Base-by-base conservation (phyloP, 306 rosid species). In the Prunus mongolica region DNA sequence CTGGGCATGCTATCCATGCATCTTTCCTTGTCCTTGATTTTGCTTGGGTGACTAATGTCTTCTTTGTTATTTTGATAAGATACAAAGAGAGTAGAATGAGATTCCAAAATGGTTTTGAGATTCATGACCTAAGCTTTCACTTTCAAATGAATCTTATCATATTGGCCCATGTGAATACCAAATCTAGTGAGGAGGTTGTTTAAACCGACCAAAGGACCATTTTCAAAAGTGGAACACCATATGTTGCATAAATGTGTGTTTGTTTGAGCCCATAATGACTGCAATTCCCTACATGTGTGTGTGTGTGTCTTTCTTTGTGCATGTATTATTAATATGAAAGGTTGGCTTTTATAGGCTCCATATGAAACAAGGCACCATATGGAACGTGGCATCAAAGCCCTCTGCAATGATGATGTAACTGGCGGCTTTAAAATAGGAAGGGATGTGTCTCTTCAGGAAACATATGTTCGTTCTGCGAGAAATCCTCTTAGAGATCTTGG, bases 291-390 rank as follows among this genome's bases (percentile, higher is more conserved):
- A n/a, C 46, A n/a, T 67, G 67, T 34, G 5, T 18, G n/a, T 73
- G 69, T 68, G 25, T 30, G 30, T 28, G 60, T 61, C 16, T 81
- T 57, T 74, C 65, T 65, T 51, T 57, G 14, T 38, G 19, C 47
- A 25, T 28, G 28, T n/a, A 72, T 46, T 11, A 38, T 55, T 81
- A 47, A 72, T 64, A 50, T 50, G 71, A 69, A 71, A 28, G 32
- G 50, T 41, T 69, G 30, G 77, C 15, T 83, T 20, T 69, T 81
- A 50, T 79, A 94, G 98, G 97, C 98, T 80, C 96, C 98, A 27
- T 27, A 27, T 27, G 27, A 1, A 27, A 27, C 27, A 1, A 1
- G 27, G 27, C 27, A 27, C 27, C 2, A 27, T 27, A 27, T 27
- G 27, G 27, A 27, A 27, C 27, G 27, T 27, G 0, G 27, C 27